A percentile compares a stretch with the other conserved stretches of the same genome.
phyloP scores from a whole-genome alignment of 2,329 filamentous ascomycete species.

The Penicillium sp. region DNA sequence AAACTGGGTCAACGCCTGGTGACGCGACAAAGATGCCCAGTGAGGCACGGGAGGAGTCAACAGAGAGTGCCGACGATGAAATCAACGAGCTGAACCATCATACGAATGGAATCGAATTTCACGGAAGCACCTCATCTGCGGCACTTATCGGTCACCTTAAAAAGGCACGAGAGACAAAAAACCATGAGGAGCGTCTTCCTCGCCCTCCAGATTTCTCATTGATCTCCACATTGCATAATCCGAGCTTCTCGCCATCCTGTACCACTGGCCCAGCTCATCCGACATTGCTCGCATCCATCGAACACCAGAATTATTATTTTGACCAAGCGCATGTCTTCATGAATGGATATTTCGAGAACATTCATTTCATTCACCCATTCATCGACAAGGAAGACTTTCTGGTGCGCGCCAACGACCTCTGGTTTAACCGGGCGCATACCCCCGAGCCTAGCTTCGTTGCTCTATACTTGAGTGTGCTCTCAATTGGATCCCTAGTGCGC shows the following conservation, averaged over 20 bases:
- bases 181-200: constrained; percentile 13
- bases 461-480: constrained; percentile 49
- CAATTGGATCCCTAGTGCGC: constrained; percentile 47
- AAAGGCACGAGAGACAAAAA: constrained; percentile 26
- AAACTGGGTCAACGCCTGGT: constrained; percentile 17
- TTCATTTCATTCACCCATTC: constrained; percentile 50
- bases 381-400: constrained; percentile 49
- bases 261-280: constrained; percentile 21
- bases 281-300: constrained; percentile 12
- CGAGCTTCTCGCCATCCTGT: constrained; percentile 40
- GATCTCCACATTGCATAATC: constrained; percentile 48
- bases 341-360: constrained; percentile 49
- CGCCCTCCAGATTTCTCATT: constrained; percentile 35
- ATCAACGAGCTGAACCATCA: constrained; percentile 47
- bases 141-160: constrained; percentile 46
- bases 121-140: constrained; percentile 49
- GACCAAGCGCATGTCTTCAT: constrained; percentile 48
- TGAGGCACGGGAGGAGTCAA: constrained; percentile 22
- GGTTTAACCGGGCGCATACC: constrained; percentile 35
- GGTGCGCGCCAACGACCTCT: constrained; percentile 44
- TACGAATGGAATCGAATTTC: constrained; percentile 49
- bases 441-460: constrained; percentile 46
- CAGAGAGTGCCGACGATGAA: constrained; percentile 36
- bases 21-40: constrained; percentile 13
- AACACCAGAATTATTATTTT: constrained; percentile 41